Conservation (phyloP, 345 rosid species). For the Hibiscus syriacus region DNA sequence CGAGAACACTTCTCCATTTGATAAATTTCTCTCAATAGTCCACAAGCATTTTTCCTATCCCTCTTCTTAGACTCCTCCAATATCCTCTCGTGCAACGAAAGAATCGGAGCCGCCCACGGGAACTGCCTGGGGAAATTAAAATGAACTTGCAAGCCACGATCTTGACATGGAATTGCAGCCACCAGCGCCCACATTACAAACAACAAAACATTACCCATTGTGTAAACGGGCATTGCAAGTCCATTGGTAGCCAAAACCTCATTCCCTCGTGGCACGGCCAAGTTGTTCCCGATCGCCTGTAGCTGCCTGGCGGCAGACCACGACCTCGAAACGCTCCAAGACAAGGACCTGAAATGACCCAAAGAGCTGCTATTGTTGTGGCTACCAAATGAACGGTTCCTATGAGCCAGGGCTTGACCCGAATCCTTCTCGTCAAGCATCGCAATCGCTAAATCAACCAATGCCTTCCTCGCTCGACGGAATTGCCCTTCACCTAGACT, state of each 20-base stretch:
- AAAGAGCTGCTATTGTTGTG: constrained; percentile 18
- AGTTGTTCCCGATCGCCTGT: constrained; percentile 63
- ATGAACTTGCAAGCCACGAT: constrained; percentile 80
- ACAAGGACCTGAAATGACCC: constrained; percentile 76
- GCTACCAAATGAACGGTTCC: constrained; percentile 87
- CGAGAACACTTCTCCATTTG: constrained; percentile 62
- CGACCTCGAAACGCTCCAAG: constrained; percentile 96
- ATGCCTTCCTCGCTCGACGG: constrained; percentile 85
- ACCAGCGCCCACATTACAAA: constrained; percentile 94
- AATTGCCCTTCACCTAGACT: constrained; percentile 70
- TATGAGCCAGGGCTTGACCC: constrained; percentile 33
- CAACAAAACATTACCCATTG: constrained; percentile 62
- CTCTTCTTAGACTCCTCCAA: constrained; percentile 73
- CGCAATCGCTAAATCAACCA: constrained; percentile 68
- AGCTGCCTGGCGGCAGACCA: constrained; percentile 97
- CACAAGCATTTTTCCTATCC: constrained; percentile 71
- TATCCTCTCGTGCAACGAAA: constrained; percentile 61
- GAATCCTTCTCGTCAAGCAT: constrained; percentile 89
- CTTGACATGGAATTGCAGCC: constrained; percentile 97
- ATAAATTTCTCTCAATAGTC: constrained; percentile 78
- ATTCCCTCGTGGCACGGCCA: constrained; percentile 46
- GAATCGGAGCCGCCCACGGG: constrained; percentile 57
- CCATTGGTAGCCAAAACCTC: constrained; percentile 59
- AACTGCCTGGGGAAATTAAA: constrained; percentile 65
- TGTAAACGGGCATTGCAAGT: constrained; percentile 56